phyloP scores from a whole-genome alignment of 129 eudicot genomes.

The Artemisia annua region DNA sequence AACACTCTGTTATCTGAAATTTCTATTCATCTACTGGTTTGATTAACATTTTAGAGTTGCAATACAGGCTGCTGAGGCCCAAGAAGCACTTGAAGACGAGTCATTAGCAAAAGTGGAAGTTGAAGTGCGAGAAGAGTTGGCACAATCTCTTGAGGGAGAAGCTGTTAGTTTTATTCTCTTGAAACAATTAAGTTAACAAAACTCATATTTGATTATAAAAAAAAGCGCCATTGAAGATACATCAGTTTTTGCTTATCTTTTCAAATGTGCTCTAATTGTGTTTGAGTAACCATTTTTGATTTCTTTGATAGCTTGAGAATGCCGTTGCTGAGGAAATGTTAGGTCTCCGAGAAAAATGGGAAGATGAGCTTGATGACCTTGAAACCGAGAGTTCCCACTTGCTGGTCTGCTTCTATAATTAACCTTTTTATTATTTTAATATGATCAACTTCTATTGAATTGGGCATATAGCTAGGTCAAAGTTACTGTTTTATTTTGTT shows the following conservation, averaged over 20 bases:
- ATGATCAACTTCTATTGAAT: neutral
- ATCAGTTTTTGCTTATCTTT: neutral
- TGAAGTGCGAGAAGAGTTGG: conserved; percentile 86
- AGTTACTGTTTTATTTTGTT: neutral
- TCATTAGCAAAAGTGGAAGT: conserved; percentile 73
- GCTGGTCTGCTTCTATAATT: conserved; percentile 53
- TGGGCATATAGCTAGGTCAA: neutral
- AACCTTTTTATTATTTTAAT: conserved; percentile 6
- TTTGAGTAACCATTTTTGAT: conserved; percentile 11
- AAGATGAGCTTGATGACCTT: conserved; percentile 79
- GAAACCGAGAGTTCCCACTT: conserved; percentile 90
- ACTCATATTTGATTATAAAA: too few species aligned
- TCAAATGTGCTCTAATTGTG: neutral
- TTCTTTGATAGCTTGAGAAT: conserved; percentile 64
- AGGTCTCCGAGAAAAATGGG: conserved; percentile 81
- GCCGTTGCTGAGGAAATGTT: conserved; percentile 84
- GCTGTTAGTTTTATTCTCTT: conserved; percentile 48
- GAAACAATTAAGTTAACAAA: too few species aligned
- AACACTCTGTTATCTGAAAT: neutral
- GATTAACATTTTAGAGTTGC: conserved; percentile 11
- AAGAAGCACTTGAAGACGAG: conserved; percentile 94
- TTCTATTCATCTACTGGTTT: neutral
- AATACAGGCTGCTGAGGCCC: conserved; percentile 96
- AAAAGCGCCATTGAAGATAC: too few species aligned
- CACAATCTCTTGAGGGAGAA: conserved; percentile 64